Conservation (phyloP, 2,329 filamentous ascomycete species). For the Thielaviopsis euricoi region DNA sequence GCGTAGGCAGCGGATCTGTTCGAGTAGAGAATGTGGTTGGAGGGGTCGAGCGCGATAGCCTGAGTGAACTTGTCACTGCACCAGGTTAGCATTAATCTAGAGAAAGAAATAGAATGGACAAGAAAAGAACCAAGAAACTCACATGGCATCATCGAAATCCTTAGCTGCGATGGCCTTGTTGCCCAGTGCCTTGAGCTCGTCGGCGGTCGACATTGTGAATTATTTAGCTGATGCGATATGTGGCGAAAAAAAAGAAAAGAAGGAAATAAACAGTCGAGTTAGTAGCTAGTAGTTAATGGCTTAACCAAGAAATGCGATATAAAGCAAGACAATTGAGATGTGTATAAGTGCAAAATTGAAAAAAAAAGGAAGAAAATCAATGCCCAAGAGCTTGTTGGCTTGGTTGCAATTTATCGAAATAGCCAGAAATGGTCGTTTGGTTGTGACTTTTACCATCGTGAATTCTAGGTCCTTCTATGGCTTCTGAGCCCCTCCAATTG, state of each 20-base stretch:
- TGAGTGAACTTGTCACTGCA: slow-evolving; percentile 80
- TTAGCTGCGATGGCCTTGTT: slow-evolving; percentile 98
- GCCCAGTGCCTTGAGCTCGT: slow-evolving; percentile 87
- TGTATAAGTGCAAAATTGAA: background rate
- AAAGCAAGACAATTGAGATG: background rate
- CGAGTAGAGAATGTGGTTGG: slow-evolving; percentile 94
- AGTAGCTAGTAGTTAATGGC: background rate
- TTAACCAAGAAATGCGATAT: background rate
- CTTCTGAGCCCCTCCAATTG: slow-evolving; percentile 4
- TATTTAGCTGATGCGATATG: background rate
- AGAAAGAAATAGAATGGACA: background rate
- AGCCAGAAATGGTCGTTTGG: background rate
- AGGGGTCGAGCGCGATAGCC: slow-evolving; percentile 73
- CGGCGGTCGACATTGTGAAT: slow-evolving; percentile 38
- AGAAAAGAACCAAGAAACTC: slow-evolving; percentile 27
- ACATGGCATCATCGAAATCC: slow-evolving; percentile 93
- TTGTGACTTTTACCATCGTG: slow-evolving; percentile 1
- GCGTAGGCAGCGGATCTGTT: slow-evolving; percentile 83
- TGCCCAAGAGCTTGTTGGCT: background rate
- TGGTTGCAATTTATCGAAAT: background rate
- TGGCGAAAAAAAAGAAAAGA: slow-evolving; percentile 1
- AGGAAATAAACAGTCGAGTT: background rate
- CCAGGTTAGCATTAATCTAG: background rate
- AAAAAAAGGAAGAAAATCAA: background rate
- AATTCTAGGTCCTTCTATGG: slow-evolving; percentile 13